Evolutionary conservation across 495 filamentous ascomycete species (phyloP), one percentile per base, ranked within the genome.

Genomic region (Trichocladium antarcticum): DNA sequence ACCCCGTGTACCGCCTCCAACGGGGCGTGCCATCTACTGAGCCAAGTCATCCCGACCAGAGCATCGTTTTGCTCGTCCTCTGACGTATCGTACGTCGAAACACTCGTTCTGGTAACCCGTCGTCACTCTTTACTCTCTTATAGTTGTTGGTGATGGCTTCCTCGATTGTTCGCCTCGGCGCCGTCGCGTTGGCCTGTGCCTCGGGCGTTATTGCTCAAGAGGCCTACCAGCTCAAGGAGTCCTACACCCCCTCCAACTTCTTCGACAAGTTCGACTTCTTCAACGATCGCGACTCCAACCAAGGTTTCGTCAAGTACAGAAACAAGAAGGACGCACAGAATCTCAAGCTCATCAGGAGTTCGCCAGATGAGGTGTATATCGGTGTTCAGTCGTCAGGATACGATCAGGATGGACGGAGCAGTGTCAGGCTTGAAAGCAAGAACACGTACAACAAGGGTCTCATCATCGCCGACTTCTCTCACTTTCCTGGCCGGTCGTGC

Each of bases 371-470:
- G 14, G 59, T 75, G 16, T 76, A 69, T 49, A 54, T 80, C 24
- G 71, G 74, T 27, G 74, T 75, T 20, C 70, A 77, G 51, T 57
- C 64, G 21, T 29, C 27, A 17, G 56, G 41, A 37, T 48, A 21
- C 14, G 57, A 54, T 50, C 57, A 45, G 11, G 48, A 42, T 28
- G 84, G 84, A 22, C 80, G 86, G 16, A 73, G 74, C 21, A 80
- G 78, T 42, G 76, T 87, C 12, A 76, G 85, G 10, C 67, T 92
- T 20, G 75, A 80, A 50, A 86, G 78, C 62, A 80, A 78, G 53
- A 71, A 74, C 27, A 64, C 67, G 34, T 89, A 80, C 64, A 79
- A 76, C 50, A 68, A 77, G 9, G 85, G 83, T 5, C 69, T 92
- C 15, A 75, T 89, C 54, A 72, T 89, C 38, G 74, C 80, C 41